These are phyloP conservation scores for Dillenia suffruticosa DNA, from an alignment of 164 flowering plant species.

Conservation along the genomic window DNA sequence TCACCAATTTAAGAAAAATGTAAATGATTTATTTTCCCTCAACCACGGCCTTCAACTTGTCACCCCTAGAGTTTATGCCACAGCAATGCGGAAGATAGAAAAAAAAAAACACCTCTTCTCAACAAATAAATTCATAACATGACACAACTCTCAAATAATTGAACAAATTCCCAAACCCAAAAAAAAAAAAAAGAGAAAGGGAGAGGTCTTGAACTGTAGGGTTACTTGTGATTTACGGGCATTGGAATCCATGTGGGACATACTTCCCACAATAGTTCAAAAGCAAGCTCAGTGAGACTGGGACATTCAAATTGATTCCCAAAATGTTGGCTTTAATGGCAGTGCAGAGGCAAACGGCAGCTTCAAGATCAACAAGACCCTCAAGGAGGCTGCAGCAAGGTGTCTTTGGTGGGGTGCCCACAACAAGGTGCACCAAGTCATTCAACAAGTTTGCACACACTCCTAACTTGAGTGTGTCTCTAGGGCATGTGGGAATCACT, in stretches of 20 bases:
- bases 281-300: slow-evolving; percentile 57
- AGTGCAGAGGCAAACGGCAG: slow-evolving; percentile 73
- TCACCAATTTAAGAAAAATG: too few relatives aligned
- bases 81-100: too few relatives aligned
- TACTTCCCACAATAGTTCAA: slow-evolving; percentile 62
- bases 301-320: slow-evolving; percentile 45
- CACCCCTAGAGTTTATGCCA: too few relatives aligned
- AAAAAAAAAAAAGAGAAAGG: too few relatives aligned
- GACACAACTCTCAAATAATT: too few relatives aligned
- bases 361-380: slow-evolving; percentile 74
- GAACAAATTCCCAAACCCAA: too few relatives aligned
- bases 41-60: too few relatives aligned
- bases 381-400: slow-evolving; percentile 50
- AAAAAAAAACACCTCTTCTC: too few relatives aligned
- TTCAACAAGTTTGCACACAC: slow-evolving; percentile 54
- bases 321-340: slow-evolving; percentile 67
- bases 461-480: slow-evolving; percentile 54
- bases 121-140: too few relatives aligned
- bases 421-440: slow-evolving; percentile 42
- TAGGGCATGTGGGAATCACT: slow-evolving; percentile 39
- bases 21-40: too few relatives aligned
- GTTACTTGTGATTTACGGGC: slow-evolving; percentile 7
- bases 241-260: slow-evolving; percentile 57
- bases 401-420: slow-evolving; percentile 55
- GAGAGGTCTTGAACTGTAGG: too few relatives aligned